phyloP scores from a whole-genome alignment of 1,284 basidiomycete species.

The Leccinum pachyderme region DNA sequence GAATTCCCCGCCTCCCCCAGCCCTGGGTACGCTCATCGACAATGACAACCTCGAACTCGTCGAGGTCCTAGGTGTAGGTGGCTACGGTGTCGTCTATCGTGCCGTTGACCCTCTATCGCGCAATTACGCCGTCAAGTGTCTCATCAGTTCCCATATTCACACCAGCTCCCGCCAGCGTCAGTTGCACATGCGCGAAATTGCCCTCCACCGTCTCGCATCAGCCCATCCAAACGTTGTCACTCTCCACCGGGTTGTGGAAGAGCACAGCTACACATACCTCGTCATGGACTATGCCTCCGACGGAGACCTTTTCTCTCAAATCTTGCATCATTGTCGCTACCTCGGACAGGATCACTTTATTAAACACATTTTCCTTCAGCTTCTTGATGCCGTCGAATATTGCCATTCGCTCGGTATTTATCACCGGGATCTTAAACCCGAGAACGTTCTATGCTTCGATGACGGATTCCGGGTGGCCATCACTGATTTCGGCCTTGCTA shows the following conservation, averaged over 20 bases:
- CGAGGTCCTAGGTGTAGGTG: slow-evolving; percentile 89
- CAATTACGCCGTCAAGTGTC: slow-evolving; percentile 91
- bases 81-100: slow-evolving; percentile 95
- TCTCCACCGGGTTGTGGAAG: slow-evolving; percentile 86
- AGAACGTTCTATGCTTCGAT: slow-evolving; percentile 91
- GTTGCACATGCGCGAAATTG: slow-evolving; percentile 76
- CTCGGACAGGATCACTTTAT: slow-evolving; percentile 81
- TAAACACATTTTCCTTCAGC: slow-evolving; percentile 85
- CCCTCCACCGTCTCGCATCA: slow-evolving; percentile 85
- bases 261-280: slow-evolving; percentile 64
- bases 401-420: slow-evolving; percentile 88
- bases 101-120: slow-evolving; percentile 63
- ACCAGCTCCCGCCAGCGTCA: slow-evolving; percentile 59
- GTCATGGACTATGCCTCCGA: slow-evolving; percentile 80
- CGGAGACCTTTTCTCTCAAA: slow-evolving; percentile 91
- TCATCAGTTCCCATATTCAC: slow-evolving; percentile 58
- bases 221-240: slow-evolving; percentile 87
- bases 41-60: slow-evolving; percentile 82
- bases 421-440: slow-evolving; percentile 97
- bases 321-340: slow-evolving; percentile 71
- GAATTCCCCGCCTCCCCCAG: slow-evolving; percentile 56
- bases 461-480: slow-evolving; percentile 81
- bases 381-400: slow-evolving; percentile 92
- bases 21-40: slow-evolving; percentile 78
- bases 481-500: slow-evolving; percentile 97